Evolutionary conservation across 331 rosid species (phyloP), one percentile per base, ranked within the genome.

Genomic region (Quercus lobata): DNA sequence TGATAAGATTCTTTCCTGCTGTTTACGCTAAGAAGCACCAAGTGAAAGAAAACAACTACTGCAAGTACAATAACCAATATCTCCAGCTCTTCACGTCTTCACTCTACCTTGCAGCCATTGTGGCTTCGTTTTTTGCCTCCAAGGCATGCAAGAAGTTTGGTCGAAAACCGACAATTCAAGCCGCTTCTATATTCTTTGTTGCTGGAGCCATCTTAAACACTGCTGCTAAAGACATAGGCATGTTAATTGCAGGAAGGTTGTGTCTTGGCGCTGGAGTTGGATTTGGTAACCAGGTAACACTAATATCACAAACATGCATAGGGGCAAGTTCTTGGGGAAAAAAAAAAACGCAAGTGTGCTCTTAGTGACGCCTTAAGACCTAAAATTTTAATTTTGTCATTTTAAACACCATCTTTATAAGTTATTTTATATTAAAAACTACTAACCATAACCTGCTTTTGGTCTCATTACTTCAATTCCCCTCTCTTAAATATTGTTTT

Each of bases 11-110:
- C 74, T 78, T 78, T 19, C 81, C 75, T 4, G 27, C 8, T 3
- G 78, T 79, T 60, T 79, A 79, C 22, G 19, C 5, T 10, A 79
- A 49, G 63, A 65, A 79, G 57, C 72, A 34, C 21, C 4, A 8
- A 11, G 63, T 5, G 4, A 5, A 65, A 24, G 70, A 73, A 34
- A 72, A 79, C 46, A 68, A 79, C 24, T 79, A 79, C 32, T 80
- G 83, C 75, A 80, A 80, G 49, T 80, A 58, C 52, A 54, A 80
- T 11, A 73, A 76, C 56, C 66, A 46, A 4, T 30, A 24, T 56
- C 74, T 80, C 18, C 76, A 76, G 18, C 77, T 80, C 46, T 80
- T 80, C 21, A 80, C 83, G 2, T 80, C 79, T 66, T 80, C 83
- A 21, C 83, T 80, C 60, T 80, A 80, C 41, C 30, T 80, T 7